Base-by-base conservation (phyloP, 805 yeast genomes). In the Yamadazyma kitorensis region DNA sequence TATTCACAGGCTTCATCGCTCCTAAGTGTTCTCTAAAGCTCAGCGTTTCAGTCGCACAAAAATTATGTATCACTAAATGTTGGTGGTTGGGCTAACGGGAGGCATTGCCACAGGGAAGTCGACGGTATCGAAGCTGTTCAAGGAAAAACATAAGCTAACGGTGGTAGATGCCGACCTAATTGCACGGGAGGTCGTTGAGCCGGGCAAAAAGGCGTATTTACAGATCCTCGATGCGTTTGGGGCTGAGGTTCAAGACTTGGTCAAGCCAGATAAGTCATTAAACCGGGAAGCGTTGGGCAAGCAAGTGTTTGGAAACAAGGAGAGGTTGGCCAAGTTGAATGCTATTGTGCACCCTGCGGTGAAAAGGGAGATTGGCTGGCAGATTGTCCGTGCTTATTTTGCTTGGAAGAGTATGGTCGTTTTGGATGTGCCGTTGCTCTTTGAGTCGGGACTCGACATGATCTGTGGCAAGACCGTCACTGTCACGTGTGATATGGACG, bases 91-190 rank as follows among this genome's bases (percentile, higher is more conserved):
- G 1, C 72, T 93, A n/a, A 93, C 98, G 0, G 99, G 99, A 2
- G 96, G 97, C 2, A 93, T 93, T 31, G 96, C 96, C 4, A 74
- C 93, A n/a, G 99, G 99, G 3, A 93, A 93, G 52, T 82, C 95
- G 13, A 91, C 98, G 0, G 97, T 86, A 0, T 86, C 96, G 0
- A 52, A 61, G 12, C 57, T 74, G 22, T 60, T 93, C 8, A 41
- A 56, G 4, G 72, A 75, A 7, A 59, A 75, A 8, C 71, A 80
- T 49, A 52, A 65, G 2, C 39, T 84, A 4, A 71, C 82, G 0
- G 59, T 93, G 1, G 71, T 93, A 1, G 98, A 93, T 62, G 98
- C 98, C 1, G 99, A 93, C 56, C 56, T 75, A 31, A 82, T 94
- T 27, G 98, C 98, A 0, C 73, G 83, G 39, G 79, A 86, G 41